Base-by-base conservation (phyloP, 164 flowering plant genomes). In the Amborella trichopoda region DNA sequence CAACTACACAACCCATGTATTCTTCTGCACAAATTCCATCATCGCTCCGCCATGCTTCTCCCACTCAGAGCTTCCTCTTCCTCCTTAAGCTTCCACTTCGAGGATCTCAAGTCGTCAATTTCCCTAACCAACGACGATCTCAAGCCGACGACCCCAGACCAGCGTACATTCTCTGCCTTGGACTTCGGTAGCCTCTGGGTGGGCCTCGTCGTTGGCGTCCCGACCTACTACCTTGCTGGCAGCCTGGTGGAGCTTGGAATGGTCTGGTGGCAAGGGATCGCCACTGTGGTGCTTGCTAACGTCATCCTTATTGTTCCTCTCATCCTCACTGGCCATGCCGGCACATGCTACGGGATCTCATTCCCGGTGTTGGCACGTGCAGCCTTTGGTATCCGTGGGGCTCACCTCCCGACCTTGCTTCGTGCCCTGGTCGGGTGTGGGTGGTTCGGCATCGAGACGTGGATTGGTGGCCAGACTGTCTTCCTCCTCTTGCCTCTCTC, bases 231-330 rank as follows among this genome's bases (percentile, higher is more conserved):
- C 64, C 69, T 90, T 1, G 97, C 97, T 6, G 91, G 95, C 9
- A 82, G 90, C 58, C 68, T 90, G 0, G 97, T 86, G n/a, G 97
- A 90, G 24, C 75, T 83, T 3, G 97, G 97, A 28, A 90, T 90
- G 97, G 68, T 95, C 0, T 90, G 91, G 95, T 86, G 91, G 94
- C 94, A 90, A 59, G 97, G 88, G 18, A 73, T 90, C 8, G 73
- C 76, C 49, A 82, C 86, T 1, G 91, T 90, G 1, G 80, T 90
- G 1, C 65, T 71, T 4, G 95, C 95, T 65, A 86, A 90, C 59
- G 11, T 74, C 13, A 66, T 90, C 53, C 53, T 81, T 3, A 39
- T 86, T n/a, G 25, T 76, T 52, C 86, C 83, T 0, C 38, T 90
- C 23, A 36, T 79, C 52, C 77, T 83, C 37, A 81, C 86, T 1